These are phyloP conservation scores for Cystobasidium slooffiae DNA, from an alignment of 1,284 basidiomycete genomes.

Conservation along the genomic window DNA sequence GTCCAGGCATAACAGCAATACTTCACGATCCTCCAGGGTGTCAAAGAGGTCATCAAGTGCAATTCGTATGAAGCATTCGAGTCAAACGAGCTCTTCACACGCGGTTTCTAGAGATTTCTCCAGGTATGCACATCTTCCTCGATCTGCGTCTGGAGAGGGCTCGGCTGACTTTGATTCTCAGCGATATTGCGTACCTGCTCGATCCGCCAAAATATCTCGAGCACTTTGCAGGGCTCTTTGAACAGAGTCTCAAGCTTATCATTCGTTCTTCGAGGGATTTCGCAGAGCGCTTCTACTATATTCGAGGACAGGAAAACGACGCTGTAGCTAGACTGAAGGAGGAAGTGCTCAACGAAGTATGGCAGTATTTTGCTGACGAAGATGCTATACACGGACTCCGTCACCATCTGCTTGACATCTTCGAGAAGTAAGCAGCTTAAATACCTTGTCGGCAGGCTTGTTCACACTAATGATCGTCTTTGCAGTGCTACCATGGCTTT, in stretches of 20 bases:
- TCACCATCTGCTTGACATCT: constrained; percentile 31
- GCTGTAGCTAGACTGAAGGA: constrained; percentile 2
- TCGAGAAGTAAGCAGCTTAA: constrained; percentile 42
- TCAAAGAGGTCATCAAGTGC: constrained; percentile 16
- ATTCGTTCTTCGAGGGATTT: constrained; percentile 30
- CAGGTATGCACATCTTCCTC: background rate
- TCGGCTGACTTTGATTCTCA: background rate
- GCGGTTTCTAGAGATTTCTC: constrained; percentile 21
- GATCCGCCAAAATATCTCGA: constrained; percentile 31
- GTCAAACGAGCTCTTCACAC: background rate
- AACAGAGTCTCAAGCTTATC: constrained; percentile 25
- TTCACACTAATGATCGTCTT: background rate
- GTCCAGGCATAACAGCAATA: constrained; percentile 29
- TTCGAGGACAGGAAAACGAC: constrained; percentile 22
- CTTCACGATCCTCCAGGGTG: constrained; percentile 1
- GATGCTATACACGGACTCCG: background rate
- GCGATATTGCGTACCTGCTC: constrained; percentile 35
- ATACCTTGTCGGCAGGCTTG: background rate
- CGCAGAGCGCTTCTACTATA: constrained; percentile 10
- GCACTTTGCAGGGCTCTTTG: constrained; percentile 26
- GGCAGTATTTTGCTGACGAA: constrained; percentile 16
- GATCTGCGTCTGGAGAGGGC: background rate
- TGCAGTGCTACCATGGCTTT: constrained; percentile 42
- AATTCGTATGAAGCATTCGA: constrained; percentile 16
- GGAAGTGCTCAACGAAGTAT: constrained; percentile 26